A percentile compares a stretch with the other conserved stretches of the same genome.
phyloP scores from a whole-genome alignment of 73 alveolate genomes.

The Stentor roeselii region DNA sequence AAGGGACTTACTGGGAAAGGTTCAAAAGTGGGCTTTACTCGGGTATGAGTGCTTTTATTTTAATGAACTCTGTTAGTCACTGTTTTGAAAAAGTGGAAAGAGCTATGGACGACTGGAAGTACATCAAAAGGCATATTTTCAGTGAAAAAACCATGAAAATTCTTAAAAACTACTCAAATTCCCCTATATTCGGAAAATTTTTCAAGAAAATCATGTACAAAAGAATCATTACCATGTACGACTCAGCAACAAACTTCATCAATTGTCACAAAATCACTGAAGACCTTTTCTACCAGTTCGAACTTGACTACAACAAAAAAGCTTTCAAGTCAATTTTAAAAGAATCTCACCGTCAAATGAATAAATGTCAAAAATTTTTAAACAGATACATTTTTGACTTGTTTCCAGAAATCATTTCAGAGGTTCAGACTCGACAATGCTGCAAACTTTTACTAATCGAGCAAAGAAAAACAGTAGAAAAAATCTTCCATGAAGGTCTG shows the following conservation, averaged over 20 bases:
- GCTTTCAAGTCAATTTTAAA: neutral
- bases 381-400: neutral
- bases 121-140: slow-evolving; percentile 2
- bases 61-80: slow-evolving; percentile 30
- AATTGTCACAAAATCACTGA: slow-evolving; percentile 31
- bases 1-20: slow-evolving; percentile 42
- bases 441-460: neutral
- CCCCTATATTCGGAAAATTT: slow-evolving; percentile 4
- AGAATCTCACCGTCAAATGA: neutral
- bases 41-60: slow-evolving; percentile 6
- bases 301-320: neutral
- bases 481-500: neutral
- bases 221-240: slow-evolving; percentile 26
- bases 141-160: neutral
- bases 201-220: slow-evolving; percentile 1
- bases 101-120: slow-evolving; percentile 27
- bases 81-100: slow-evolving; percentile 32
- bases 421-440: neutral
- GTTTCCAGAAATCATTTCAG: slow-evolving; percentile 1
- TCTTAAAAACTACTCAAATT: neutral
- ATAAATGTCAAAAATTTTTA: neutral
- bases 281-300: slow-evolving; percentile 12
- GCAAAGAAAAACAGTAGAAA: slow-evolving; percentile 8
- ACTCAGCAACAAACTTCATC: slow-evolving; percentile 26
- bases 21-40: slow-evolving; percentile 36